Conservation (phyloP, 768 basidiomycete species). For the Tephrocybe rancida region DNA sequence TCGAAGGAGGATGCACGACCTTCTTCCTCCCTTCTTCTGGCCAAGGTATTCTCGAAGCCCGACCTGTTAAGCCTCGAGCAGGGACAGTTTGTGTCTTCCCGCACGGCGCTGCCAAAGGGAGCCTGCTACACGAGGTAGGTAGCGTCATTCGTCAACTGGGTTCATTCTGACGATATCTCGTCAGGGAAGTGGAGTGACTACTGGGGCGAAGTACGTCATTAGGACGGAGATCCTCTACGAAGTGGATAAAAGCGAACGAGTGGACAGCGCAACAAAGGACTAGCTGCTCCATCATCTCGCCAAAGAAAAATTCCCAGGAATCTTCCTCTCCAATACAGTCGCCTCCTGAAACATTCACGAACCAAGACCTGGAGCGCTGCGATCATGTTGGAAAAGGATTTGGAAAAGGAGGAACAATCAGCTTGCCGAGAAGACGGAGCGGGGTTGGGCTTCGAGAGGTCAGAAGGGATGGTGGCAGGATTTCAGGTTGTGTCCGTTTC, state of each 20-base stretch:
- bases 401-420: too few relatives aligned
- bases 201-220: conserved; percentile 40
- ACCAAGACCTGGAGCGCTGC: too few relatives aligned
- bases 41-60: conserved; percentile 46
- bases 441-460: too few relatives aligned
- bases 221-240: conserved; percentile 41
- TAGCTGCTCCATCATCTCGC: background rate
- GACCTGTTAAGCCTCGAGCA: conserved; percentile 46
- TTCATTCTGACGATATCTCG: background rate
- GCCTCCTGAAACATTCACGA: too few relatives aligned
- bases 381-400: too few relatives aligned
- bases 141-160: background rate
- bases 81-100: conserved; percentile 56
- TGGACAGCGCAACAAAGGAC: conserved; percentile 18
- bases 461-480: too few relatives aligned
- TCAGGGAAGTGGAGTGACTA: conserved; percentile 36
- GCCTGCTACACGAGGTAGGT: conserved; percentile 35
- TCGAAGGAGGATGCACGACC: conserved; percentile 52
- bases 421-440: too few relatives aligned
- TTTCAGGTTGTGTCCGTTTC: too few relatives aligned
- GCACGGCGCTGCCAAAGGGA: conserved; percentile 37
- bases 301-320: too few relatives aligned
- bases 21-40: conserved; percentile 52
- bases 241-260: conserved; percentile 35
- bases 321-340: too few relatives aligned